Percentiles rank a stretch among this genome's conserved stretches.
Conservation (phyloP, 2,329 filamentous ascomycete species). For the Trichocomaceae sp. region DNA sequence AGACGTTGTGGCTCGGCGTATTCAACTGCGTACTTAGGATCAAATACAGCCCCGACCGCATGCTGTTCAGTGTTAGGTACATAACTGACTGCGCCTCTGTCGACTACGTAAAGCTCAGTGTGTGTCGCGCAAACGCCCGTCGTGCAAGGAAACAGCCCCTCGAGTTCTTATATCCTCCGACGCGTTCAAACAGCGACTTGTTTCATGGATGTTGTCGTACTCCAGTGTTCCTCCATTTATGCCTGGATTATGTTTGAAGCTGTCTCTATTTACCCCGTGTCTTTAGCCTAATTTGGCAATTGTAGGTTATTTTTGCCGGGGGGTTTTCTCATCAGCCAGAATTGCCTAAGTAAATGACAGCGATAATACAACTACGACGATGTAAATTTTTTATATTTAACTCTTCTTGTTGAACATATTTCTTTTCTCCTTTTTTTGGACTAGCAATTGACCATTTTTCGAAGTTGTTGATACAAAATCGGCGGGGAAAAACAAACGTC, state of each 20-base stretch:
- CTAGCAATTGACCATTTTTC: background rate
- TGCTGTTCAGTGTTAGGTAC: too few species aligned
- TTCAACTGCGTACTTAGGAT: background rate
- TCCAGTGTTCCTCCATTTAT: background rate
- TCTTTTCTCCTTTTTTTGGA: background rate
- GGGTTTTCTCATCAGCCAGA: background rate
- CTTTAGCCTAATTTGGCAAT: background rate
- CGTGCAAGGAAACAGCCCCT: background rate
- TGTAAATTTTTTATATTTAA: background rate
- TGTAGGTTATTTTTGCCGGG: background rate
- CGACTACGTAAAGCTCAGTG: background rate
- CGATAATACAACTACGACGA: background rate
- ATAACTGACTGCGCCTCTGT: background rate
- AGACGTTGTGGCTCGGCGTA: background rate
- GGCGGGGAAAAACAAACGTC: background rate
- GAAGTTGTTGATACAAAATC: background rate
- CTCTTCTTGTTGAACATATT: background rate
- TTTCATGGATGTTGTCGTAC: background rate
- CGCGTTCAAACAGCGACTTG: background rate
- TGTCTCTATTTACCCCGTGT: background rate
- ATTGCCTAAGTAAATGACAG: background rate
- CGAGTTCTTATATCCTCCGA: background rate
- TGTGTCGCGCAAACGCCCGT: background rate
- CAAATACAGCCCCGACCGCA: background rate
- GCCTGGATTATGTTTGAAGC: background rate